These are phyloP conservation scores for Teunomyces stri DNA, from an alignment of 805 yeast species.

Conservation along the genomic window DNA sequence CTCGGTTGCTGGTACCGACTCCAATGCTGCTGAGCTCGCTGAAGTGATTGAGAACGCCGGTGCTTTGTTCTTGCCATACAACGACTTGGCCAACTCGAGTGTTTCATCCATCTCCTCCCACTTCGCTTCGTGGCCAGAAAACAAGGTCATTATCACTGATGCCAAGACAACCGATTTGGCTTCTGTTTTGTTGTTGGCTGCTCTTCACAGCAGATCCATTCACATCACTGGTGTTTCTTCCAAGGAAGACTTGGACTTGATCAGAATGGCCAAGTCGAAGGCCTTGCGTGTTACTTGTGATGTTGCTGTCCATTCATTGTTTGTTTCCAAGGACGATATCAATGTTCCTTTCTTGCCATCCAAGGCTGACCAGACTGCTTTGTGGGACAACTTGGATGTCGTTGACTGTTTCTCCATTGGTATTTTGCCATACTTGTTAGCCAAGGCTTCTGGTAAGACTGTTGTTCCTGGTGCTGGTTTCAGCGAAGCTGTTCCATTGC, in stretches of 20 bases:
- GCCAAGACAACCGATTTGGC: slow-evolving; percentile 91
- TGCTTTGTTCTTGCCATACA: slow-evolving; percentile 78
- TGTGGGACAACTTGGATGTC: slow-evolving; percentile 71
- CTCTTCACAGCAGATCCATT: slow-evolving; percentile 78
- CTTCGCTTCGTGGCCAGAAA: slow-evolving; percentile 78
- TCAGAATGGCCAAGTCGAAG: slow-evolving; percentile 81
- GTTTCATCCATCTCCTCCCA: slow-evolving; percentile 79
- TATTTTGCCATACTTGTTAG: slow-evolving; percentile 67
- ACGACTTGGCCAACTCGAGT: slow-evolving; percentile 62
- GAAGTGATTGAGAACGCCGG: slow-evolving; percentile 68
- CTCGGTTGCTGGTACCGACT: slow-evolving; percentile 77
- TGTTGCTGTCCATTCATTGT: slow-evolving; percentile 76
- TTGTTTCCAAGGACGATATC: slow-evolving; percentile 69
- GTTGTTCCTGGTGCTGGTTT: slow-evolving; percentile 74
- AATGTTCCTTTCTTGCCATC: slow-evolving; percentile 76
- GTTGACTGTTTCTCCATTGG: slow-evolving; percentile 91
- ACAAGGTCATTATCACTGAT: slow-evolving; percentile 85
- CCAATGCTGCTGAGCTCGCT: slow-evolving; percentile 60
- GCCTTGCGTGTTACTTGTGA: slow-evolving; percentile 85
- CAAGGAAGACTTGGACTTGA: slow-evolving; percentile 77
- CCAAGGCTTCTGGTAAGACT: slow-evolving; percentile 59
- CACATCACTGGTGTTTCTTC: slow-evolving; percentile 86
- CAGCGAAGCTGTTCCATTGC: slow-evolving; percentile 75
- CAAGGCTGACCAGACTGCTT: slow-evolving; percentile 71
- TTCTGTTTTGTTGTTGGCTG: slow-evolving; percentile 84